A percentile compares a stretch with the other conserved stretches of the same genome.
phyloP scores from a whole-genome alignment of 345 rosid species.

The Ceriops zippeliana region DNA sequence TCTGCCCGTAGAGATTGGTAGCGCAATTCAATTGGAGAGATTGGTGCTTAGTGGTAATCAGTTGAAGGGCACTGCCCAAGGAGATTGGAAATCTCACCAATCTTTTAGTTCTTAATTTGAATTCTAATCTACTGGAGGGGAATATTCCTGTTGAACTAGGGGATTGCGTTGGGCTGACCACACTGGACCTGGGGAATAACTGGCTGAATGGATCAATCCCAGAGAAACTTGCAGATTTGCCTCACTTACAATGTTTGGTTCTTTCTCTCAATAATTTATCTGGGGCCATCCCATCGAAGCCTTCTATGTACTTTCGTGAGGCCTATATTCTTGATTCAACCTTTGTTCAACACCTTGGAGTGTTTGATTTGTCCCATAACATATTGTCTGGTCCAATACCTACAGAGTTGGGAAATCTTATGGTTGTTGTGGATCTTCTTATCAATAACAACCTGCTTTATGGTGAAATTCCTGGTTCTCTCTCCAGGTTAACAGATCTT shows the following conservation, averaged over 20 bases:
- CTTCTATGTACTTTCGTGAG: constrained; percentile 64
- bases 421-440: constrained; percentile 62
- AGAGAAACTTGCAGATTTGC: constrained; percentile 44
- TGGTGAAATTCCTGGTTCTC: constrained; percentile 68
- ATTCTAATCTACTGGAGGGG: constrained; percentile 67
- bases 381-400: constrained; percentile 69
- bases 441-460: constrained; percentile 64
- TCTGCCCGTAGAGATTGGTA: constrained; percentile 59
- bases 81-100: constrained; percentile 65
- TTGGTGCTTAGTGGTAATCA: constrained; percentile 63
- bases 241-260: constrained; percentile 75
- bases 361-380: constrained; percentile 45
- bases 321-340: constrained; percentile 60
- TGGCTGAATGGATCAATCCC: constrained; percentile 70
- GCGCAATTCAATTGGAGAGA: constrained; percentile 48
- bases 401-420: constrained; percentile 61
- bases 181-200: constrained; percentile 80
- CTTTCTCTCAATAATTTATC: constrained; percentile 73
- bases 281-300: constrained; percentile 60
- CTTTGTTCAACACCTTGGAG: constrained; percentile 87
- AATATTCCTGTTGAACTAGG: constrained; percentile 64
- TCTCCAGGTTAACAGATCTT: constrained; percentile 60
- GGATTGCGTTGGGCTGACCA: constrained; percentile 57
- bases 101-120: constrained; percentile 66
- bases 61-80: constrained; percentile 57